Evolutionary conservation across 495 filamentous ascomycete genomes (phyloP), one percentile per base, ranked within the genome.

Genomic region (Hypoxylon lienhwacheense): DNA sequence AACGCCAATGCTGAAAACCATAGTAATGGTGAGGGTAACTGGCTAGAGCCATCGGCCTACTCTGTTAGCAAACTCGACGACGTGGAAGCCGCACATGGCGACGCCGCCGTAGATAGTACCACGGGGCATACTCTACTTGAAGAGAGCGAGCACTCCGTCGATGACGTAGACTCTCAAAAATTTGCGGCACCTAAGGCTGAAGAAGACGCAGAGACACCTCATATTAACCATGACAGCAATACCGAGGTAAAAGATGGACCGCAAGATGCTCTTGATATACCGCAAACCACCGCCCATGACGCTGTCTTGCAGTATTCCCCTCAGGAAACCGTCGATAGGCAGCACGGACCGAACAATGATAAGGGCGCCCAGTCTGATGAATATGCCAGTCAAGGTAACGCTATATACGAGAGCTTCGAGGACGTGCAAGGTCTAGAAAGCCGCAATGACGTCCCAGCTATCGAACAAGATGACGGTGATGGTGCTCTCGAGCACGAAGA

Each of bases 401-500:
- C 67, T 24, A 71, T 72, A 52, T 66, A 65, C 7, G 65, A 72
- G 19, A 35, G 29, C 15, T 57, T 55, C 28, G 39, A 64, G 20
- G 46, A 55, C 41, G 34, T 25, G 5, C 50, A 35, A 37, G 53
- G 53, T 16, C 28, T 52, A 45, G 19, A 32, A 22, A 26, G 4
- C 12, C n/a, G 47, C 20, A 22, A 52, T 15, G 66, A 66, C 7
- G 59, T 59, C 11, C 32, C 65, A 1, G 70, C 70, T 25, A 66
- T 64, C 19, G 68, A 63, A 21, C 64, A 71, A 31, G 66, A 64
- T 6, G 19, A 45, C 16, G 33, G 16, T 14, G 40, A 54, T 46
- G 21, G 20, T n/a, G 7, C 41, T 25, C 5, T 43, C 10, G 24
- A 35, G 11, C 17, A 58, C 33, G 42, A 31, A 29, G 52, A 56